Evolutionary conservation across 352 stramenopile species (phyloP), one percentile per base, ranked within the genome.

Genomic region (Peronospora farinosa): DNA sequence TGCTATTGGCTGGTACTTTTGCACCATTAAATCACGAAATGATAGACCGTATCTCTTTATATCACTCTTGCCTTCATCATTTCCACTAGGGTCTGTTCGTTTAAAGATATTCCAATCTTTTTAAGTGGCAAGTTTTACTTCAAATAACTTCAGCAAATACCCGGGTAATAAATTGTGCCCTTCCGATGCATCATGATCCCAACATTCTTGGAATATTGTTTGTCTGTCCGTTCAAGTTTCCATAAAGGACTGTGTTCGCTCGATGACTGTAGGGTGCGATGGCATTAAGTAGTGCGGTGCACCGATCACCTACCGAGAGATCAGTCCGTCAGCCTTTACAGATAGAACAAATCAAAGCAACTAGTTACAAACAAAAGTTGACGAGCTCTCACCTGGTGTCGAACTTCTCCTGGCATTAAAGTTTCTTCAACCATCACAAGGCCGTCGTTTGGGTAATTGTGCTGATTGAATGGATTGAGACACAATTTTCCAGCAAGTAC

Each of bases 391-490:
- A 89, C 78, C 54, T 70, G 44, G 23, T 89, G 75, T n/a, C 72
- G 75, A 56, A 83, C 86, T 41, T 89, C 69, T 16, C 78, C 78
- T 7, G 78, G 78, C 13, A 89, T 47, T 21, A 49, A 43, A 3
- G 78, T 89, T 53, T 87, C 78, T 16, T 86, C 69, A 17, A 87
- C 45, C 62, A 72, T 83, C 13, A 89, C 51, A 2, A 80, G 51
- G 7, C 78, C 78, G 35, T 89, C 78, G 37, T 84, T 86, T 8
- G 75, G 78, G 45, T 87, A 86, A 38, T 84, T 78, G 27, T 69
- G 67, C 60, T 86, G 75, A 32, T 84, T 86, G 51, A 86, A 86
- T 19, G 78, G 78, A 43, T 87, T 89, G 6, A 89, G 44, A 46
- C 74, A 78, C n/a, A 86, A 50, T 13, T 77, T 77, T 2, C 78